Evolutionary conservation across 768 basidiomycete species (phyloP).

Genomic region (Trametes maxima): DNA sequence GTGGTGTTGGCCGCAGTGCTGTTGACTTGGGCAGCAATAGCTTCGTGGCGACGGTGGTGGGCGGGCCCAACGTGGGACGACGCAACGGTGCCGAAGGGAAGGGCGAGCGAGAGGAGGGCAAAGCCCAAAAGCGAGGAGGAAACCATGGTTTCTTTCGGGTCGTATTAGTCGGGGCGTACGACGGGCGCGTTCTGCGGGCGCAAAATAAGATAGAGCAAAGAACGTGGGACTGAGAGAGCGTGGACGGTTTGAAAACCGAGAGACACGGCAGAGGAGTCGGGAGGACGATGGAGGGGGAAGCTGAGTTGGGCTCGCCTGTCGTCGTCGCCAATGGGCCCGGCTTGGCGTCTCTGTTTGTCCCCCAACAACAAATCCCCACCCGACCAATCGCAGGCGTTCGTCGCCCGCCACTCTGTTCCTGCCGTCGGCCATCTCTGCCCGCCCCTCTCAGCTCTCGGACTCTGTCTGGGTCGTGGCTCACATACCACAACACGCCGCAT

Average conservation of each 20-base stretch:
- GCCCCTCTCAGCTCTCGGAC: neutral
- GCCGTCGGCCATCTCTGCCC: neutral
- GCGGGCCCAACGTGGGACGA: constrained; percentile 15
- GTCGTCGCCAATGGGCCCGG: neutral
- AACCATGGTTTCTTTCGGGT: constrained; percentile 27
- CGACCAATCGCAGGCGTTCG: neutral
- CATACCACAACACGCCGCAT: neutral
- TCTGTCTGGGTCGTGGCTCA: neutral
- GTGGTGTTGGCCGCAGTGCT: constrained; percentile 7
- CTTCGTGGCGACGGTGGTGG: constrained; percentile 32
- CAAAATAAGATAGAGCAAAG: constrained; percentile 15
- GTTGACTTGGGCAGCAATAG: constrained; percentile 29
- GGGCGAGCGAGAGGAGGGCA: constrained; percentile 28
- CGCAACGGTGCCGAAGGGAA: constrained; percentile 28
- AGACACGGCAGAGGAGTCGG: constrained; percentile 2
- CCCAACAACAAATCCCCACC: neutral
- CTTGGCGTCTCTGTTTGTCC: constrained; percentile 12
- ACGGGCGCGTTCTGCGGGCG: neutral
- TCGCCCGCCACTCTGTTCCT: neutral
- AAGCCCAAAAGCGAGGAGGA: constrained; percentile 26
- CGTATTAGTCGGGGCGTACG: constrained; percentile 1
- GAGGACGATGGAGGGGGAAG: constrained; percentile 7
- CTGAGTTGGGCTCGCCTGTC: constrained; percentile 8
- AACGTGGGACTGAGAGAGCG: constrained; percentile 26
- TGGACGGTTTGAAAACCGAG: constrained; percentile 6